phyloP scores from a whole-genome alignment of 352 stramenopile genomes.

The Phytophthora brassicae region DNA sequence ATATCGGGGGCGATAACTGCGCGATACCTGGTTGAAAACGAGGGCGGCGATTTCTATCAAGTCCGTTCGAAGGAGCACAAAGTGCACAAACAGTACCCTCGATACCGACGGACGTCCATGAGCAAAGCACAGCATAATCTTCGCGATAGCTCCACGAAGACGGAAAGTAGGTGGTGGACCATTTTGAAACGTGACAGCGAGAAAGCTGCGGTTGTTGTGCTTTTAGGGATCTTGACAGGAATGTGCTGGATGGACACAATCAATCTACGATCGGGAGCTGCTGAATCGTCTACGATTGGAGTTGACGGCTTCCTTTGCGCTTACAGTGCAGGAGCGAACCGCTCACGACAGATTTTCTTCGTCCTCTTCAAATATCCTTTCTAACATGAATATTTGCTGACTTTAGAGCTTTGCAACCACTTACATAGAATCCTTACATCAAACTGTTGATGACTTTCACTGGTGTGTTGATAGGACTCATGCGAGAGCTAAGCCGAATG shows the following conservation, averaged over 20 bases:
- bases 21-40: conserved; percentile 56
- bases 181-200: conserved; percentile 37
- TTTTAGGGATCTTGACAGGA: conserved; percentile 52
- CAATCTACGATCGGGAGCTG: conserved; percentile 36
- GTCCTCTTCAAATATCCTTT: conserved; percentile 81
- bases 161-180: conserved; percentile 15
- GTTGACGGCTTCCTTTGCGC: conserved; percentile 42
- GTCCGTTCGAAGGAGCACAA: conserved; percentile 24
- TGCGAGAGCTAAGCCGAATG: conserved; percentile 40
- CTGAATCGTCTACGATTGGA: not conserved
- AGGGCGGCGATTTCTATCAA: conserved; percentile 64
- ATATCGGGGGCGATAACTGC: conserved; percentile 4
- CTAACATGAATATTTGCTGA: not conserved
- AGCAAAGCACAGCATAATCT: conserved; percentile 16
- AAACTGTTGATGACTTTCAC: conserved; percentile 26
- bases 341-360: conserved; percentile 62
- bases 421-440: conserved; percentile 35
- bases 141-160: conserved; percentile 1
- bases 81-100: not conserved
- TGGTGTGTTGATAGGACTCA: conserved; percentile 55
- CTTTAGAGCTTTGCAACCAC: not conserved
- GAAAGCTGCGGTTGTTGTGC: conserved; percentile 44
- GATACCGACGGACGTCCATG: conserved; percentile 13
- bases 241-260: conserved; percentile 72
- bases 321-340: conserved; percentile 57